Conservation (phyloP, 2,329 filamentous ascomycete species). For the Aspergillus sojae region DNA sequence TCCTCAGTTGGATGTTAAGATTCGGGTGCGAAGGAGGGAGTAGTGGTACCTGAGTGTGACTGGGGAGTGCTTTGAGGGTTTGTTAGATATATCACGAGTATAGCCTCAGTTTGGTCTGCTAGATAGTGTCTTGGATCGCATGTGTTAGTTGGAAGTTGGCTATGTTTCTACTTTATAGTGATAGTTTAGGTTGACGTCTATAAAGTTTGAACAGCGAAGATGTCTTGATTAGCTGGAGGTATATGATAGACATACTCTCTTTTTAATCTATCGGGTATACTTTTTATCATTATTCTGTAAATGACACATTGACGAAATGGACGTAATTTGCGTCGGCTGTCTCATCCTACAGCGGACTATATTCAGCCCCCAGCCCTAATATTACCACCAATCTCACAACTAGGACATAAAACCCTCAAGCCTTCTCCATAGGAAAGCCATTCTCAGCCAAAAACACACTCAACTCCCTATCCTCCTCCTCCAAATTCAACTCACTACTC, state of each 20-base stretch:
- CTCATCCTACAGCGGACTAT: too few relatives aligned
- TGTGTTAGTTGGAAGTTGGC: neutral
- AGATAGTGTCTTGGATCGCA: neutral
- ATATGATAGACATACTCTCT: neutral
- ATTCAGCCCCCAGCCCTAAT: too few relatives aligned
- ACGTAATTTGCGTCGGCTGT: too few relatives aligned
- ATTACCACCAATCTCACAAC: neutral
- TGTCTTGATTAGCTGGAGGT: neutral
- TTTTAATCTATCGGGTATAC: neutral
- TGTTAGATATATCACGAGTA: neutral
- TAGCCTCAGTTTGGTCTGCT: neutral
- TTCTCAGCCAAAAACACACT: conserved; percentile 26
- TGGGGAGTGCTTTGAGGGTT: fast-evolving
- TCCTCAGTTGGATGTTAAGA: neutral
- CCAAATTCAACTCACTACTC: conserved; percentile 30
- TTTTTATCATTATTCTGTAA: neutral
- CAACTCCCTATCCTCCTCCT: conserved; percentile 30
- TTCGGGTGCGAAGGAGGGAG: neutral
- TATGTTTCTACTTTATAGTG: fast-evolving
- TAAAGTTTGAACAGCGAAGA: neutral
- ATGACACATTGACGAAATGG: too few relatives aligned
- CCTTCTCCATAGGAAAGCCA: conserved; percentile 20
- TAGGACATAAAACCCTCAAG: fast-evolving
- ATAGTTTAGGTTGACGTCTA: neutral
- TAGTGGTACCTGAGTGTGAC: neutral